These are phyloP conservation scores for Ceratocystis papillata DNA, from an alignment of 2,329 filamentous ascomycete species.

Conservation along the genomic window DNA sequence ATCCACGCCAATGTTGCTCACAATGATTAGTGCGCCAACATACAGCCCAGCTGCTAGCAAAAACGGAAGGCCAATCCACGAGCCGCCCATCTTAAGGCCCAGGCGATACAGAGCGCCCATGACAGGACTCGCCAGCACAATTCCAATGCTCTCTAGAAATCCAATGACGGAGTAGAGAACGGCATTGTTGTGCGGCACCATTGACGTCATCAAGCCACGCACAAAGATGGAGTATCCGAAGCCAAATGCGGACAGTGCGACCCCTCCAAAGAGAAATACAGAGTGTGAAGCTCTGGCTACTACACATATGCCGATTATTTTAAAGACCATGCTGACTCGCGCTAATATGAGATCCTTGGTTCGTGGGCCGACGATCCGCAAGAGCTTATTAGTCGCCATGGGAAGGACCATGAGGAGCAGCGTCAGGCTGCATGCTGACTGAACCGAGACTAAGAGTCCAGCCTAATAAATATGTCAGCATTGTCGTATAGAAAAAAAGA, in stretches of 20 bases:
- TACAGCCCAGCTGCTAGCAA: conserved; percentile 23
- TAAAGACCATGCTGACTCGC: conserved; percentile 26
- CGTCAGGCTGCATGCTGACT: conserved; percentile 21
- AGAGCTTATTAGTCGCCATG: conserved; percentile 15
- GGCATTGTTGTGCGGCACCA: conserved; percentile 24
- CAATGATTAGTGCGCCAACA: conserved; percentile 21
- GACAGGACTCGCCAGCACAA: conserved; percentile 25
- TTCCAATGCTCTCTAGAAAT: conserved; percentile 25
- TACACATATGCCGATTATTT: conserved; percentile 23
- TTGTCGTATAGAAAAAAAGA: background rate
- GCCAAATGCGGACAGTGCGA: conserved; percentile 21
- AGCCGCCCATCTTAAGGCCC: conserved; percentile 22
- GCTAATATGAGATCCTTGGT: conserved; percentile 24
- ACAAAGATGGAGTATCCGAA: conserved; percentile 24
- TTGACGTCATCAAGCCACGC: conserved; percentile 25
- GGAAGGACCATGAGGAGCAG: conserved; percentile 20
- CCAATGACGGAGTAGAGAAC: conserved; percentile 26
- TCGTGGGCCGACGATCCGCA: conserved; percentile 12
- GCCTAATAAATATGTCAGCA: background rate
- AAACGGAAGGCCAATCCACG: conserved; percentile 25
- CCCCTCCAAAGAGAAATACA: conserved; percentile 20
- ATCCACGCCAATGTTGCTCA: conserved; percentile 18
- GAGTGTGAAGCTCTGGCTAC: conserved; percentile 19
- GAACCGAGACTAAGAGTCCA: conserved; percentile 20
- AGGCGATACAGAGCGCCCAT: conserved; percentile 25